These are phyloP conservation scores for Sordariomycetes sp. DNA, from an alignment of 2,329 filamentous ascomycete species.

Conservation along the genomic window DNA sequence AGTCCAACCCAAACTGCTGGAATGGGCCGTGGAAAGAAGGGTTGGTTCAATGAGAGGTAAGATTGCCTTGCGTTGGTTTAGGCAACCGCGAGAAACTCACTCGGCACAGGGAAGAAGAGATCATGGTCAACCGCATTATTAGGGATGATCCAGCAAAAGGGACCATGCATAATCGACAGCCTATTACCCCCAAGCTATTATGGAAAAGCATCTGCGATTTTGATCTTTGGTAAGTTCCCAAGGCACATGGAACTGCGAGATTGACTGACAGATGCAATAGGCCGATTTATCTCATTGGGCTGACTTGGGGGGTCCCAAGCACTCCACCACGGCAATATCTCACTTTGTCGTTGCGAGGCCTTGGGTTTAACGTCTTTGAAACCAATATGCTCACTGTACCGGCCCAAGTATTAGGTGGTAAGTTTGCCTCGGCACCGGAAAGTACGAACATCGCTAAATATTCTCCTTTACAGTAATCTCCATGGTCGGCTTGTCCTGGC, in stretches of 20 bases:
- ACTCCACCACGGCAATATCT: slow-evolving; percentile 36
- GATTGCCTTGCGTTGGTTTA: neutral
- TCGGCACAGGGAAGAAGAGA: slow-evolving; percentile 35
- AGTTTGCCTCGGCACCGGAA: neutral
- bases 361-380: slow-evolving; percentile 30
- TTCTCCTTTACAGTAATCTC: slow-evolving; percentile 9
- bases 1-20: slow-evolving; percentile 38
- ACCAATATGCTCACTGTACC: slow-evolving; percentile 46
- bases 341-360: slow-evolving; percentile 36
- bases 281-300: slow-evolving; percentile 2
- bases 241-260: neutral
- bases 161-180: slow-evolving; percentile 50
- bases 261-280: neutral
- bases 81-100: neutral
- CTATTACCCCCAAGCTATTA: slow-evolving; percentile 36
- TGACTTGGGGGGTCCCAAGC: neutral
- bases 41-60: slow-evolving; percentile 46
- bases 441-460: neutral
- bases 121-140: slow-evolving; percentile 47
- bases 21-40: slow-evolving; percentile 40
- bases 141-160: slow-evolving; percentile 51
- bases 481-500: slow-evolving; percentile 32
- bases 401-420: slow-evolving; percentile 13
- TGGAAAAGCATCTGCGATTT: slow-evolving; percentile 44
- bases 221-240: slow-evolving; percentile 33